Evolutionary conservation across 2,329 filamentous ascomycete genomes (phyloP).

Genomic region (Colletotrichum karsti): DNA sequence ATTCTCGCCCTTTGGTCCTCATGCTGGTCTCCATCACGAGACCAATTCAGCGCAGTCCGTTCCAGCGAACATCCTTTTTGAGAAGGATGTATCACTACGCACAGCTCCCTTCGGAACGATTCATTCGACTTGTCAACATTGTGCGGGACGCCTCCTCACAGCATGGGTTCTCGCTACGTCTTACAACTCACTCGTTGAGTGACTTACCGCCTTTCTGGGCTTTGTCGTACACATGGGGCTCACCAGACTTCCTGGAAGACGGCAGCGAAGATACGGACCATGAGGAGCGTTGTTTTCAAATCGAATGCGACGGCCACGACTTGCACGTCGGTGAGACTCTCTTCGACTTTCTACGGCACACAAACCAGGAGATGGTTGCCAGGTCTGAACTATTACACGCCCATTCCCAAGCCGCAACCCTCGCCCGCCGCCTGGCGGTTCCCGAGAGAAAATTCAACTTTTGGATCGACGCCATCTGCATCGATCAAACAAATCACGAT

Average conservation of each 20-base stretch:
- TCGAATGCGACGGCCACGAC: neutral
- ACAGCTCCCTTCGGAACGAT: slow-evolving; percentile 20
- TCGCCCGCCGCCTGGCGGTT: neutral
- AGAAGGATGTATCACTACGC: neutral
- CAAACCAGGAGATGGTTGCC: neutral
- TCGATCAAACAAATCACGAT: slow-evolving; percentile 25
- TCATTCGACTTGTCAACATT: slow-evolving; percentile 6
- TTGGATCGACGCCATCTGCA: slow-evolving; percentile 33
- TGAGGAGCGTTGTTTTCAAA: neutral
- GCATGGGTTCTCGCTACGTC: neutral
- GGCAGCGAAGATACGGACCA: neutral
- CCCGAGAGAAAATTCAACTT: neutral
- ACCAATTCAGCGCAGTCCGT: fast-evolving
- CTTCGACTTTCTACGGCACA: neutral
- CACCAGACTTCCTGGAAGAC: neutral
- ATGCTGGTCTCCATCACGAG: no score
- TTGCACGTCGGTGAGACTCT: neutral
- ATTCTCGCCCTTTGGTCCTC: no score
- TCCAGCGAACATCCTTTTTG: fast-evolving
- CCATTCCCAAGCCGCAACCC: neutral
- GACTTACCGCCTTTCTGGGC: neutral
- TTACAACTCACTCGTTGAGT: neutral
- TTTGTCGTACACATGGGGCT: slow-evolving; percentile 10
- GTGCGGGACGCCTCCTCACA: neutral
- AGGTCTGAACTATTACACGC: no score